Conservation (phyloP, 2,329 filamentous ascomycete genomes). For the Diaporthe capsici region DNA sequence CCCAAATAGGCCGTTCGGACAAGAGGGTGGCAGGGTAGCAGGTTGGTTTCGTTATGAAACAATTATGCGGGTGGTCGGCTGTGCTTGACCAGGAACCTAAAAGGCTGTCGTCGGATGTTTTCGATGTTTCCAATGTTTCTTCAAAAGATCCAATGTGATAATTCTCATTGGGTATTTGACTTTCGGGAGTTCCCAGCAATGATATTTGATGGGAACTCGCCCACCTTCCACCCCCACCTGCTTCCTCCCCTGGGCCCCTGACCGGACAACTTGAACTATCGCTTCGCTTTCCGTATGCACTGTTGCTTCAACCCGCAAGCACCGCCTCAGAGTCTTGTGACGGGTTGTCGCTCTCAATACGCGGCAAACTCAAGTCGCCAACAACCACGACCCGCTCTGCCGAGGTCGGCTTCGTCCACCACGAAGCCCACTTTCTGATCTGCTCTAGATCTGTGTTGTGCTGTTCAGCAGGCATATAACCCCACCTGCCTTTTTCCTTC, state of each 20-base stretch:
- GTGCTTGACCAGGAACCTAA: not conserved
- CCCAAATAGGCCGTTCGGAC: slow-evolving; percentile 24
- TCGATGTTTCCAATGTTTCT: not conserved
- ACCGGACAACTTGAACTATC: no score
- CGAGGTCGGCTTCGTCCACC: slow-evolving; percentile 10
- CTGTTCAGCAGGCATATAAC: slow-evolving; percentile 59
- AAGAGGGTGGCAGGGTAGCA: slow-evolving; percentile 26
- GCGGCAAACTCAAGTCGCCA: not conserved
- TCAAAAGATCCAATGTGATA: not conserved
- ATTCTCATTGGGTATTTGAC: not conserved
- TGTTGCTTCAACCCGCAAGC: not conserved
- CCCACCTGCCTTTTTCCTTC: slow-evolving; percentile 60
- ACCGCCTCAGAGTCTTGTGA: not conserved
- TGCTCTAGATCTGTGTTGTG: slow-evolving; percentile 56
- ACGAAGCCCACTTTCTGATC: slow-evolving; percentile 46
- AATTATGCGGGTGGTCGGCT: slow-evolving; percentile 1
- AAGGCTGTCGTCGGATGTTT: not conserved
- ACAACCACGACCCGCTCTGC: not conserved
- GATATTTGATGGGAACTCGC: not conserved
- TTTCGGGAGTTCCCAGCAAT: not conserved
- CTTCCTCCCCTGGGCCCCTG: not conserved
- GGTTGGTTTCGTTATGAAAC: slow-evolving; percentile 27
- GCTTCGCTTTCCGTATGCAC: slow-evolving; percentile 7
- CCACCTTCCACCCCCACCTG: no score
- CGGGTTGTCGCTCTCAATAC: not conserved